phyloP scores from a whole-genome alignment of 768 basidiomycete genomes.

The Candolleomyces eurysporus region DNA sequence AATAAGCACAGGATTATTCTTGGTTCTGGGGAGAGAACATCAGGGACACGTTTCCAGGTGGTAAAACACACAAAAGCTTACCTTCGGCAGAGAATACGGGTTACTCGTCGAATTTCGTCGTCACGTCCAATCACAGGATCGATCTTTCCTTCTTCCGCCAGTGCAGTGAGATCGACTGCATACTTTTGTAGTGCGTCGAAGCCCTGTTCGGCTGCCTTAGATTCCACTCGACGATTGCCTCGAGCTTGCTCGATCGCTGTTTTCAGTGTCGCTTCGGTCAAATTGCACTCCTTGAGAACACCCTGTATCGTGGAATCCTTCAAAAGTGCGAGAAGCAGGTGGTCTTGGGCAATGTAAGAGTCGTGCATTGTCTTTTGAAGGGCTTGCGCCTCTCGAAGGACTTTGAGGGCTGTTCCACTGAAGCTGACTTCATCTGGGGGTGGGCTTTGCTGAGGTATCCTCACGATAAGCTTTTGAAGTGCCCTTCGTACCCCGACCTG shows the following conservation, averaged over 20 bases:
- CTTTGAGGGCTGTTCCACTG: slow-evolving; percentile 52
- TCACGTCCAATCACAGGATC: slow-evolving; percentile 94
- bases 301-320: slow-evolving; percentile 66
- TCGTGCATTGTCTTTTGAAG: slow-evolving; percentile 85
- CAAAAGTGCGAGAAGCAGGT: slow-evolving; percentile 81
- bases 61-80: slow-evolving; percentile 18
- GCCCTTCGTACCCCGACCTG: slow-evolving; percentile 64
- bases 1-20: slow-evolving; percentile 96
- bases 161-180: slow-evolving; percentile 79
- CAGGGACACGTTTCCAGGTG: slow-evolving; percentile 16
- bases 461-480: slow-evolving; percentile 73
- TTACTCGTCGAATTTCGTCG: slow-evolving; percentile 83
- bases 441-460: slow-evolving; percentile 80
- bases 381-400: slow-evolving; percentile 71
- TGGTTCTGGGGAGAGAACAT: slow-evolving; percentile 55
- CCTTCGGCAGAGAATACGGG: slow-evolving; percentile 83
- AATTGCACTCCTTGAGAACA: slow-evolving; percentile 70
- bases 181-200: slow-evolving; percentile 93
- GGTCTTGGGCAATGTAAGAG: slow-evolving; percentile 91
- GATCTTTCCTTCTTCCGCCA: slow-evolving; percentile 91
- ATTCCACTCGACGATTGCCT: slow-evolving; percentile 84
- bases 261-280: slow-evolving; percentile 71
- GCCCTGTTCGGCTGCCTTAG: slow-evolving; percentile 83
- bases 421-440: slow-evolving; percentile 79
- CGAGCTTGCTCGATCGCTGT: slow-evolving; percentile 77